Base-by-base conservation (phyloP, 2,329 filamentous ascomycete species). In the Teratosphaeria nubilosa region DNA sequence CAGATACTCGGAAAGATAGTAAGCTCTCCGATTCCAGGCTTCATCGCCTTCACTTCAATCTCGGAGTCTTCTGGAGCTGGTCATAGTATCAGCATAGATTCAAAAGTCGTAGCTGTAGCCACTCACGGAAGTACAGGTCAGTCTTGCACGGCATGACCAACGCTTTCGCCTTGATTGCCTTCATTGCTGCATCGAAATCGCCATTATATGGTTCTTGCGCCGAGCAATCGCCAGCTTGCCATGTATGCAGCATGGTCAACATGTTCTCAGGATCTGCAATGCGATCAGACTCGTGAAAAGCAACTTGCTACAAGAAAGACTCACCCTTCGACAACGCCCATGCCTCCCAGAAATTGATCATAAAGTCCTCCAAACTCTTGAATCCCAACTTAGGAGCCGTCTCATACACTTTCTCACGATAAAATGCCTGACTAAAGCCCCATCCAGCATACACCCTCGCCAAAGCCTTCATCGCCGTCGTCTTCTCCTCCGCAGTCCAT, bases 361-460 rank as follows among this genome's bases (percentile, higher is more conserved):
- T 82, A 61, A 91, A 92, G 56, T 88, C 83, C 61, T 91, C 87
- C 1, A 91, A 76, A 57, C 82, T 77, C 63, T 84, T 83, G 65
- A 80, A 90, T 0, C 86, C 85, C 9, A 91, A 77, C 41, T 20
- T 48, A 16, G n/a, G 41, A 0, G 69, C 75, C 1, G 72, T 84
- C 69, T 88, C 82, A 68, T 86, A 86, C n/a, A 89, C 60, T 68
- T 80, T 85, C 63, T 89, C 77, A 1, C 88, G 80, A 66, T 92
- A 92, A 66, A 91, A 92, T 0, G 86, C 80, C 25, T 91, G 88
- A 55, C 84, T 87, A 66, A 92, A 88, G 0, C 89, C 88, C 88
- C 82, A 94, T 0, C 88, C 88, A 1, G 88, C 87, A 71, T 94
- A 94, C 0, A 85, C 88, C 5, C 70, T 62, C 1, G 68, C 68